Evolutionary conservation across 2,329 filamentous ascomycete genomes (phyloP).

Genomic region (Dryadomyces quercus-mongolicae): DNA sequence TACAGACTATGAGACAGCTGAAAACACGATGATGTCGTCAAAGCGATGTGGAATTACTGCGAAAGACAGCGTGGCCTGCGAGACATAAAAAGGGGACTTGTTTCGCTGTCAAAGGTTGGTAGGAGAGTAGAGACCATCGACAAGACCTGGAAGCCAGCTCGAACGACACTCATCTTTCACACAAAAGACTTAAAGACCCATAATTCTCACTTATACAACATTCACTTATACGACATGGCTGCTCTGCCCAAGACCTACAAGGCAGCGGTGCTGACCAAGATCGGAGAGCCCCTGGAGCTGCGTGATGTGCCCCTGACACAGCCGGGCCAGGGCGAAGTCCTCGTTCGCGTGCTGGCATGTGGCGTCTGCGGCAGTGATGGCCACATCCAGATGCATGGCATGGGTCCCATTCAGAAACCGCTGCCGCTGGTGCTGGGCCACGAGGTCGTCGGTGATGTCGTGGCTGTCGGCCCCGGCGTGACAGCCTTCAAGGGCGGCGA

Average conservation of each 20-base stretch:
- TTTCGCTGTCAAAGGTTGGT: no score
- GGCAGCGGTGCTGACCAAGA: slow-evolving; percentile 46
- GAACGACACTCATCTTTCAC: no score
- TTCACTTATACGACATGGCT: background rate
- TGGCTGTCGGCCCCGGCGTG: slow-evolving; percentile 44
- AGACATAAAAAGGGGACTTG: no score
- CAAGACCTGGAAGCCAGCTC: no score
- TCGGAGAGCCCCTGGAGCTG: slow-evolving; percentile 39
- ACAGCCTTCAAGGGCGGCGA: slow-evolving; percentile 50
- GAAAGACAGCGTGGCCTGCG: no score
- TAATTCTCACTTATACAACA: no score
- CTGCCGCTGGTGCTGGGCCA: slow-evolving; percentile 58
- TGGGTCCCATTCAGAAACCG: slow-evolving; percentile 35
- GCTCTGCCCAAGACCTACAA: slow-evolving; percentile 53
- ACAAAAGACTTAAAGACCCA: no score
- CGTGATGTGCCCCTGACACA: slow-evolving; percentile 45
- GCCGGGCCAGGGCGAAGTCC: slow-evolving; percentile 45
- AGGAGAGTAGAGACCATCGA: no score
- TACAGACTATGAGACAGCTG: no score
- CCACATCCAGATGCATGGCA: slow-evolving; percentile 30
- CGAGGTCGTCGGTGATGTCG: slow-evolving; percentile 58
- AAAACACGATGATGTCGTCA: background rate
- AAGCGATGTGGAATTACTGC: no score
- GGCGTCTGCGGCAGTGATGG: slow-evolving; percentile 59
- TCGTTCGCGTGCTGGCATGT: slow-evolving; percentile 60